phyloP scores from a whole-genome alignment of 2,329 filamentous ascomycete genomes.

The Cladosporium colombiae region DNA sequence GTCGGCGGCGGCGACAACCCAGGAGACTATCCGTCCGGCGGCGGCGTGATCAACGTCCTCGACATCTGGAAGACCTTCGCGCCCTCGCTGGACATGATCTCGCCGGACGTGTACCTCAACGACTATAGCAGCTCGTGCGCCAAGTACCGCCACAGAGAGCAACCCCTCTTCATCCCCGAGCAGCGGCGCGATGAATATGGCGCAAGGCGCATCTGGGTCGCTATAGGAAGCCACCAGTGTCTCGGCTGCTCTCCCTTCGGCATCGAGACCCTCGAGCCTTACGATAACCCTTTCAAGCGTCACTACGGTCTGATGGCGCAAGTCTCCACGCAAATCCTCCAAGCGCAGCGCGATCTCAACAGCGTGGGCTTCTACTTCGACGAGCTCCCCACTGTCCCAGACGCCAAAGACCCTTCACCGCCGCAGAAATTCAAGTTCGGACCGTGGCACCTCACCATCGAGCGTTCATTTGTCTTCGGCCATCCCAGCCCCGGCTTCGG shows the following conservation, averaged over 20 bases:
- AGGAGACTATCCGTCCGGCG: conserved; percentile 53
- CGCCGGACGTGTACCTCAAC: conserved; percentile 53
- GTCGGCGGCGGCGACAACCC: conserved; percentile 47
- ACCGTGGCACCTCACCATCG: conserved; percentile 40
- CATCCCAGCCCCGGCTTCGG: conserved; percentile 44
- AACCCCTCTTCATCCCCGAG: conserved; percentile 56
- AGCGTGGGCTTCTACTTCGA: conserved; percentile 49
- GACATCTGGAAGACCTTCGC: conserved; percentile 50
- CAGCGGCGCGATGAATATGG: conserved; percentile 53
- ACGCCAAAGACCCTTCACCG: conserved; percentile 35
- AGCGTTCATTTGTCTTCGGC: conserved; percentile 51
- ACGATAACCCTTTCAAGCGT: conserved; percentile 37
- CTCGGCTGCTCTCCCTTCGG: conserved; percentile 46
- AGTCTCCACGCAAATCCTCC: conserved; percentile 41
- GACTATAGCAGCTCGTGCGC: conserved; percentile 49
- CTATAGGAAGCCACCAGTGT: conserved; percentile 44
- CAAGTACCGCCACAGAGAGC: conserved; percentile 46
- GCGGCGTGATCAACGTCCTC: conserved; percentile 44
- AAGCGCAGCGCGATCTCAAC: conserved; percentile 41
- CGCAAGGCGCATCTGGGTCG: conserved; percentile 45
- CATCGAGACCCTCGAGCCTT: conserved; percentile 45
- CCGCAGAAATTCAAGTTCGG: conserved; percentile 39
- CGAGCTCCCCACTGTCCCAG: conserved; percentile 31
- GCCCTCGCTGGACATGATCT: conserved; percentile 48
- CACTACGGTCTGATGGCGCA: conserved; percentile 45